Evolutionary conservation across 306 rosid genomes (phyloP).

Genomic region (Astragalus membranaceus): DNA sequence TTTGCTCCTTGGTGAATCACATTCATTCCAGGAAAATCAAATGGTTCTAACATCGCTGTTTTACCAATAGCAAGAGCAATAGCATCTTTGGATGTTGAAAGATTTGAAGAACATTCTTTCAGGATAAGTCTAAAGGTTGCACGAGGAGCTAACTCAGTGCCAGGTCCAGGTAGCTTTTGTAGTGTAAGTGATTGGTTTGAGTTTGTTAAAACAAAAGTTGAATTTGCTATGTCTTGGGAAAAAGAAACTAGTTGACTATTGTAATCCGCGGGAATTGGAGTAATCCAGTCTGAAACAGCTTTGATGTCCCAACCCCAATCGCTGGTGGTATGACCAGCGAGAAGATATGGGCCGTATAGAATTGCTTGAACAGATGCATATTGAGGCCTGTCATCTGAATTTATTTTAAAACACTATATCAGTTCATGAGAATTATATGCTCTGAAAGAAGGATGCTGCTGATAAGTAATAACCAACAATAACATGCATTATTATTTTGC

Average conservation of each 20-base stretch:
- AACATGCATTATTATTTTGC: no score
- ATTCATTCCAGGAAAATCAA: constrained; percentile 61
- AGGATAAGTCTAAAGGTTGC: constrained; percentile 70
- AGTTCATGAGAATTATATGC: neutral
- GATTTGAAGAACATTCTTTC: constrained; percentile 18
- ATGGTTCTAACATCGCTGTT: constrained; percentile 60
- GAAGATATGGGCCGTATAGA: constrained; percentile 78
- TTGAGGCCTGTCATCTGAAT: constrained; percentile 73
- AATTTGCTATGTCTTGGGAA: constrained; percentile 30
- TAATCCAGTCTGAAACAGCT: constrained; percentile 50
- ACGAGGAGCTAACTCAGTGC: constrained; percentile 39
- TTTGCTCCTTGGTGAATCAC: constrained; percentile 46
- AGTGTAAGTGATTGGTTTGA: constrained; percentile 44
- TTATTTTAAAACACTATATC: constrained; percentile 18
- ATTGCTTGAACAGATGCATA: constrained; percentile 63
- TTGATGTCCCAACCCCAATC: constrained; percentile 60
- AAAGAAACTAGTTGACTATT: constrained; percentile 46
- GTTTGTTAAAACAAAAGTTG: constrained; percentile 43
- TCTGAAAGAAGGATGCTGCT: neutral
- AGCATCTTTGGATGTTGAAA: neutral
- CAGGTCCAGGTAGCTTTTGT: constrained; percentile 41
- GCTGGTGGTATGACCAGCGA: constrained; percentile 49
- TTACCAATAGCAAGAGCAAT: constrained; percentile 21
- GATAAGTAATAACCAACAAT: no score
- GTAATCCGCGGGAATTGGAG: constrained; percentile 55